phyloP scores from a whole-genome alignment of 139 green algal genomes.

The Chlorella sorokiniana region DNA sequence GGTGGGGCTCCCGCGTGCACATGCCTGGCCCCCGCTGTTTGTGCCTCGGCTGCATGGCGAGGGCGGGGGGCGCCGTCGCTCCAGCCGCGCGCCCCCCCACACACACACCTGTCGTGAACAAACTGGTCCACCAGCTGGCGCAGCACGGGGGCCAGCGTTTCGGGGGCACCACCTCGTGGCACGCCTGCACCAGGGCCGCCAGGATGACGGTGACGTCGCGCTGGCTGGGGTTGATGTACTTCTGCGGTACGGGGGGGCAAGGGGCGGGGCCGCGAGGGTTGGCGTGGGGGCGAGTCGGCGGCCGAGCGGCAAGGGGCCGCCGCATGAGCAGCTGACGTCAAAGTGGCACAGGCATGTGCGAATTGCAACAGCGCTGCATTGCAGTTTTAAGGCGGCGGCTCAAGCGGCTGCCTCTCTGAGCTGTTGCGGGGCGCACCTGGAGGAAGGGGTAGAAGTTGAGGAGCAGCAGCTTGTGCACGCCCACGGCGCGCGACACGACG shows the following conservation, averaged over 20 bases:
- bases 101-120: conserved; percentile 83
- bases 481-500: conserved; percentile 76
- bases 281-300: too few species aligned
- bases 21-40: too few species aligned
- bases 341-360: neutral
- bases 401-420: neutral
- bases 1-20: too few species aligned
- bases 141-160: conserved; percentile 87
- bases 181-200: conserved; percentile 74
- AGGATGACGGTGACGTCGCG: conserved; percentile 88
- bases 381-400: neutral
- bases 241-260: conserved; percentile 66
- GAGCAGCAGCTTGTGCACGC: conserved; percentile 90
- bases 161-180: conserved; percentile 94
- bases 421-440: neutral
- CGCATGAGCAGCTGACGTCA: too few species aligned
- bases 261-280: neutral
- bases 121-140: conserved; percentile 95
- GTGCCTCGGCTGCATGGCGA: too few species aligned
- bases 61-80: neutral
- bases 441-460: conserved; percentile 96
- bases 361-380: neutral
- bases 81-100: neutral
- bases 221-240: conserved; percentile 82
- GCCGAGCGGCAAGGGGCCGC: too few species aligned